Percentiles rank a stretch among this genome's conserved stretches.
These are phyloP conservation scores for Cucumis sativus DNA, from an alignment of 306 rosid species.

Conservation along the genomic window DNA sequence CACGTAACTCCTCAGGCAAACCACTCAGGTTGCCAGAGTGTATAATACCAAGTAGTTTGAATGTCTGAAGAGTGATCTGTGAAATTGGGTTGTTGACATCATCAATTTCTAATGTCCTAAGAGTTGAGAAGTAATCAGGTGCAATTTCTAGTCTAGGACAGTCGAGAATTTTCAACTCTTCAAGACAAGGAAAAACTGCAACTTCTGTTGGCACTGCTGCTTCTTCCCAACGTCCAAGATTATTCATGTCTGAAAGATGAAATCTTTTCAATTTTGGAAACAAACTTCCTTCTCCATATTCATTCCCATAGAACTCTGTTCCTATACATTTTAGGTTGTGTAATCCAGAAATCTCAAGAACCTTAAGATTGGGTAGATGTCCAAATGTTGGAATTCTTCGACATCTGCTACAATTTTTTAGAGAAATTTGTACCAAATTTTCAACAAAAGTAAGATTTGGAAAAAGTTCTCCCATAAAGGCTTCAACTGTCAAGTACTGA, in stretches of 20 bases:
- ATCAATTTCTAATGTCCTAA: not conserved
- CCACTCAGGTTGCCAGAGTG: constrained; percentile 3
- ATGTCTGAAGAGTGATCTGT: not conserved
- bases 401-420: constrained; percentile 1
- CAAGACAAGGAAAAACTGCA: constrained; percentile 3
- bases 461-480: constrained; percentile 1
- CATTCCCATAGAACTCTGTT: not conserved
- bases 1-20: constrained; percentile 5
- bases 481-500: not conserved
- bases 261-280: constrained; percentile 6
- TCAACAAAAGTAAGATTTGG: constrained; percentile 7
- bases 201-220: not conserved
- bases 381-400: not conserved
- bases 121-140: constrained; percentile 6
- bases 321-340: constrained; percentile 1
- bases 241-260: constrained; percentile 2
- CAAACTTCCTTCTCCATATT: not conserved
- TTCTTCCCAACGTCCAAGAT: not conserved
- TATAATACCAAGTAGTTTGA: constrained; percentile 1
- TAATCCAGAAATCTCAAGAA: constrained; percentile 8
- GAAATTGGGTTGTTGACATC: constrained; percentile 2
- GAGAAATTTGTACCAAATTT: not conserved
- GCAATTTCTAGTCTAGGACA: constrained; percentile 5
- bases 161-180: constrained; percentile 1
- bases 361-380: not conserved